Conservation (phyloP, 306 rosid species). For the Inga leiocalycina region DNA sequence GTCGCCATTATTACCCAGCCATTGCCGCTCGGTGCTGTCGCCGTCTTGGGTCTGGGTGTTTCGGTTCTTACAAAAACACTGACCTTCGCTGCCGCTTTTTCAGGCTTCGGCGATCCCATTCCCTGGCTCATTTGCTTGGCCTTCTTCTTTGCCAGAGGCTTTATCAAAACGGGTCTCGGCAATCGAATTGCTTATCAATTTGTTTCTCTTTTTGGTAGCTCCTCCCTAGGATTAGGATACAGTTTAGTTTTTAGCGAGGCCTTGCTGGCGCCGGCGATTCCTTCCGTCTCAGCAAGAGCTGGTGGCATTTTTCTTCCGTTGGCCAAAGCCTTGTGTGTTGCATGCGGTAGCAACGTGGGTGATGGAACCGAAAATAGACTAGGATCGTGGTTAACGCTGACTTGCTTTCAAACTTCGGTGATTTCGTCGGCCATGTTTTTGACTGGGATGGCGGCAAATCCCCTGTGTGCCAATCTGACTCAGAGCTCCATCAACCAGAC, state of each 20-base stretch:
- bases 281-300: slow-evolving; percentile 91
- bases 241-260: slow-evolving; percentile 97
- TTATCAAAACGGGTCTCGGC: slow-evolving; percentile 92
- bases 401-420: slow-evolving; percentile 94
- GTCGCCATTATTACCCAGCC: slow-evolving; percentile 95
- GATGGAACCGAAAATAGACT: slow-evolving; percentile 81
- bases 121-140: slow-evolving; percentile 97
- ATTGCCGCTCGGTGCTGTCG: slow-evolving; percentile 92
- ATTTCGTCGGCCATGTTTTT: slow-evolving; percentile 93
- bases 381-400: slow-evolving; percentile 97
- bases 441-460: slow-evolving; percentile 98
- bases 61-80: slow-evolving; percentile 88
- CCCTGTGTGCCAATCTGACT: slow-evolving; percentile 77
- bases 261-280: slow-evolving; percentile 88
- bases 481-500: slow-evolving; percentile 72
- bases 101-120: slow-evolving; percentile 94
- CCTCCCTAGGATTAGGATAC: slow-evolving; percentile 94
- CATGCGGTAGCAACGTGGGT: slow-evolving; percentile 95
- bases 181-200: slow-evolving; percentile 92
- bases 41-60: slow-evolving; percentile 82
- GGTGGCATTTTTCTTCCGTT: slow-evolving; percentile 94
- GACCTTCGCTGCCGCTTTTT: slow-evolving; percentile 83
- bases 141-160: slow-evolving; percentile 94
- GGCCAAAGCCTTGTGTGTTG: slow-evolving; percentile 83
- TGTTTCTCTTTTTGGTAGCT: slow-evolving; percentile 87